Percentiles rank a stretch among this genome's conserved stretches.
Evolutionary conservation across 2,329 filamentous ascomycete species (phyloP).

Genomic region (Cyanodermella asteris): DNA sequence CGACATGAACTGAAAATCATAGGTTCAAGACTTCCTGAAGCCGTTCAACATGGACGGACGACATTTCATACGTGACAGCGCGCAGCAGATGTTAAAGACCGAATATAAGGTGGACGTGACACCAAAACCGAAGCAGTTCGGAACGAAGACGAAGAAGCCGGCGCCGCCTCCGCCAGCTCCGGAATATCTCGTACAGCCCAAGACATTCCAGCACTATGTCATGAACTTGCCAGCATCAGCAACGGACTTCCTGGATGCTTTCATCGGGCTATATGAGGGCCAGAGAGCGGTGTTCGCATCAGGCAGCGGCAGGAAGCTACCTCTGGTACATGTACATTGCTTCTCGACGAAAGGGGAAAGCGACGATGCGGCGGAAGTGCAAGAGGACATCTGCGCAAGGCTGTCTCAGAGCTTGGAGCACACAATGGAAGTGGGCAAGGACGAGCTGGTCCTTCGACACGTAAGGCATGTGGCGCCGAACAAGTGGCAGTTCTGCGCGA

Average conservation of each 20-base stretch:
- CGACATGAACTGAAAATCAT: not conserved
- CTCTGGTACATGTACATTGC: slow-evolving; percentile 83
- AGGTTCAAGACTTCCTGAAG: slow-evolving; percentile 46
- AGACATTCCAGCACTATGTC: slow-evolving; percentile 74
- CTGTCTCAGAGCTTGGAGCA: slow-evolving; percentile 40
- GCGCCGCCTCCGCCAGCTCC: slow-evolving; percentile 13
- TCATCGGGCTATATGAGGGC: slow-evolving; percentile 61
- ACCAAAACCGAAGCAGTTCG: no score
- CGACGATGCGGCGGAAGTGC: slow-evolving; percentile 33
- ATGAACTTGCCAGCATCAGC: slow-evolving; percentile 94
- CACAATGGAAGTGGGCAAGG: slow-evolving; percentile 32
- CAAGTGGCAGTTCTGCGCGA: slow-evolving; percentile 94
- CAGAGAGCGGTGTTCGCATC: slow-evolving; percentile 44
- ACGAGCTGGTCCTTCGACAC: slow-evolving; percentile 33
- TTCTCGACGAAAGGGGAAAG: slow-evolving; percentile 69
- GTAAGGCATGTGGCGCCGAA: slow-evolving; percentile 79
- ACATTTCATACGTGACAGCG: slow-evolving; percentile 38
- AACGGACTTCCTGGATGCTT: slow-evolving; percentile 57
- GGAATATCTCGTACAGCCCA: slow-evolving; percentile 35
- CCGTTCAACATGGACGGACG: slow-evolving; percentile 67
- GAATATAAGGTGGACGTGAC: slow-evolving; percentile 33
- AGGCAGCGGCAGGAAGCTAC: slow-evolving; percentile 38
- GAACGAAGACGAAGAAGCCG: slow-evolving; percentile 6
- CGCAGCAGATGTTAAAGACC: slow-evolving; percentile 1
- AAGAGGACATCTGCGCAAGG: slow-evolving; percentile 39